Base-by-base conservation (phyloP, 2,329 filamentous ascomycete genomes). In the Penicillium sp. region DNA sequence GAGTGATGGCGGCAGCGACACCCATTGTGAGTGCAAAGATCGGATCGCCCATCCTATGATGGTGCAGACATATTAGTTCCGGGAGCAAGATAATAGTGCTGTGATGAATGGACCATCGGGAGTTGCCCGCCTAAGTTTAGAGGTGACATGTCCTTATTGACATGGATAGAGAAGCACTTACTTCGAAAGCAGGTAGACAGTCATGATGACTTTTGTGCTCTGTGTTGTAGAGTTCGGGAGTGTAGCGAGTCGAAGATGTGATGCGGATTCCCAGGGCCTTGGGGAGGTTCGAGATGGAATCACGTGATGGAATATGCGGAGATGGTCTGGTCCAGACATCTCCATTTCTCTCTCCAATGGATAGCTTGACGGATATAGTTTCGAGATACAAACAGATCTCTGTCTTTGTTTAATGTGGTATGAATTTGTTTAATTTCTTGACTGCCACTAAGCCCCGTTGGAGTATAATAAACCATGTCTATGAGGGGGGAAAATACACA, bases 11-110 rank as follows among this genome's bases (percentile, higher is more conserved):
- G n/a, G 81, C 79, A 8, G 76, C 74, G 9, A 77, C 64, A 44
- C 81, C 81, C 62, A 83, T 81, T 23, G 62, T 49, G 18, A 69
- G 51, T 23, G 81, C 80, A 61, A 84, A 84, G 52, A 83, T 49
- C 29, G 81, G 81, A 61, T 84, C 81, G 6, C 71, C 74, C 54
- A 77, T 58, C 65, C 79, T 81, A 42, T 56, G 52, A 28, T 18
- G 43, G 47, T 50, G 41, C 49, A 31, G 45, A 29, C n/a, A 9
- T 10, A 13, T 47, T 38, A 45, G 55, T 44, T 46, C 16, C 16
- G 47, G 38, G 39, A 21, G 36, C 45, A 31, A 44, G 16, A 21
- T 21, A 4, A 13, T 21, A 18, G 16, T 21, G 36, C 16, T 2
- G 36, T 6, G 18, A 12, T 21, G 16, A 16, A 39, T 21, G 13